Evolutionary conservation across 805 yeast genomes (phyloP), one percentile per base, ranked within the genome.

Genomic region (Monosporozyma unispora): DNA sequence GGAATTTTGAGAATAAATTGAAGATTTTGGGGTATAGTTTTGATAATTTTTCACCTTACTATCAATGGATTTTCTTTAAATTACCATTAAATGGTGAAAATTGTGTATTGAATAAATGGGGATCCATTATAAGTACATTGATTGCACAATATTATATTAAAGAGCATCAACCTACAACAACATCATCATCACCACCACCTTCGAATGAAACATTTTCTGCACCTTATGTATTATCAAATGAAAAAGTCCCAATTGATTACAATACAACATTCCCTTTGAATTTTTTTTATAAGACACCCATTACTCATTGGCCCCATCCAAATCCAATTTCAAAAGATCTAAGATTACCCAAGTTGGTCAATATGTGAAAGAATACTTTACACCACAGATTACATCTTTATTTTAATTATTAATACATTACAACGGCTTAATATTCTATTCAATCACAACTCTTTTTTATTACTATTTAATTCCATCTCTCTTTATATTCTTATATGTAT

Each of bases 1-100:
- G 66, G 57, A 60, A 58, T n/a, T 55, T 48, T 35, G 53, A 52
- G 42, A 52, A 60, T 47, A 57, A 61, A 47, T 51, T 67, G 50
- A 55, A 56, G 51, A 49, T 60, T 50, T 42, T 64, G 52, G 58
- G 63, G 22, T 51, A 54, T 45, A 54, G 54, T 46, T 58, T 58
- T 40, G 51, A 48, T 40, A 31, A 33, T 3, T 58, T 56, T 45
- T 44, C 31, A 5, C 18, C 27, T 6, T 33, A 18, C 16, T 45
- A 47, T 14, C 53, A 55, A n/a, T 58, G 61, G 61, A 44, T 58
- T 8, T 47, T 56, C 23, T 56, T 57, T 43, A 44, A 46, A 23
- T 41, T 51, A 25, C 52, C 52, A 11, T 27, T 25, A 18, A 47
- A 44, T 8, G 47, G 48, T 45, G 48, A 40, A 35, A 31, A 47